A percentile compares a stretch with the other conserved stretches of the same genome.
Evolutionary conservation across 768 basidiomycete genomes (phyloP).

Genomic region (Suillus hirtellus): DNA sequence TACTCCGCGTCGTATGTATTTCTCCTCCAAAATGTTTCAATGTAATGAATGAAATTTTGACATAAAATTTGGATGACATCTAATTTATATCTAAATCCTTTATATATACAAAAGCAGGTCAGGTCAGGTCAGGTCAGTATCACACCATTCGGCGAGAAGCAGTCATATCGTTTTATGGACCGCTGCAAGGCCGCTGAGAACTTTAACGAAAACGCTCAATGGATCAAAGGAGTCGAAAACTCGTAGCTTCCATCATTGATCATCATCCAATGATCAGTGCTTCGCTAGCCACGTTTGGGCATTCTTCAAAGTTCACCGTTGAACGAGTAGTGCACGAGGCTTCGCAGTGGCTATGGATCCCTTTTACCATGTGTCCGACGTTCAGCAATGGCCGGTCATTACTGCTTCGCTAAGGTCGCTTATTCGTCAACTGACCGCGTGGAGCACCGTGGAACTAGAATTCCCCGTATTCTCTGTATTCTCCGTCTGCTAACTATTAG

Average conservation of each 20-base stretch:
- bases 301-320: conserved; percentile 3
- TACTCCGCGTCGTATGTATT: not conserved
- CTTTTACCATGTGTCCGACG: not conserved
- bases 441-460: not conserved
- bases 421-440: not conserved
- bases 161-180: not conserved
- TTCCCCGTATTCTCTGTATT: not conserved
- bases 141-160: not conserved
- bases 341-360: not conserved
- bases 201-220: not conserved
- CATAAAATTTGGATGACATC: not conserved
- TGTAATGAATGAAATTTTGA: not conserved
- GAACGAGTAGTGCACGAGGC: not conserved
- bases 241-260: conserved; percentile 2
- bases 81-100: not conserved
- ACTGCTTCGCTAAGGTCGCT: not conserved
- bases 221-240: not conserved
- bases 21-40: not conserved
- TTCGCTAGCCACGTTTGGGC: not conserved
- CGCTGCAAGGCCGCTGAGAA: conserved; percentile 1
- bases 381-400: not conserved
- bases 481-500: not conserved
- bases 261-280: not conserved
- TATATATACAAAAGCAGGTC: no score
- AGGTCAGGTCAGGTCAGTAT: no score